Evolutionary conservation across 768 basidiomycete genomes (phyloP).

Genomic region (Tubosaeta sp.): DNA sequence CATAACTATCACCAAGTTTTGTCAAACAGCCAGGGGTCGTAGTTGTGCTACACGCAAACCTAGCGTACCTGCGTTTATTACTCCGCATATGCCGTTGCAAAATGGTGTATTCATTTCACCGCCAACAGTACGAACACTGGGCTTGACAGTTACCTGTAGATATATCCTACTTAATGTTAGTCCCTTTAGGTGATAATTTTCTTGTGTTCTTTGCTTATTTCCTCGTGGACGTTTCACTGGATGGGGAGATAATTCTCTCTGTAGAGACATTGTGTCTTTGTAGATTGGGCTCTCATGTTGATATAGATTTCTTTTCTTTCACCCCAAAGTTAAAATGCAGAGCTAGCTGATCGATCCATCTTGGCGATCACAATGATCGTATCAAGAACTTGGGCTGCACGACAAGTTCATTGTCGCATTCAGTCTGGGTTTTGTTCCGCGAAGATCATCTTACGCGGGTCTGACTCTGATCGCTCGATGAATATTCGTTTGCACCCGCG

Average conservation of each 20-base stretch:
- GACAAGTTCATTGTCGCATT: too few relatives aligned
- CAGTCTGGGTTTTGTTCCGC: too few relatives aligned
- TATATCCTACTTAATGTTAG: slow-evolving; percentile 12
- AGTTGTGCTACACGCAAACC: slow-evolving; percentile 5
- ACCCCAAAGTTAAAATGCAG: too few relatives aligned
- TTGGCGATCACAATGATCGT: too few relatives aligned
- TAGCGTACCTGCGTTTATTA: slow-evolving; percentile 7
- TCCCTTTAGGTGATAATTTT: background rate
- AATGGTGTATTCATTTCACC: slow-evolving; percentile 12
- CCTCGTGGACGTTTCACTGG: background rate
- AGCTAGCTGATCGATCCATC: too few relatives aligned
- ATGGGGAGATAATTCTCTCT: background rate
- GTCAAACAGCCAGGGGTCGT: background rate
- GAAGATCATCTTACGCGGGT: too few relatives aligned
- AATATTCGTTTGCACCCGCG: too few relatives aligned
- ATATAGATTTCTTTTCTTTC: background rate
- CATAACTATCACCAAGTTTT: slow-evolving; percentile 11
- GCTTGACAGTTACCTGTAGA: slow-evolving; percentile 10
- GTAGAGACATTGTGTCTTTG: background rate
- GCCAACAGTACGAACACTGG: background rate
- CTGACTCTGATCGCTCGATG: too few relatives aligned
- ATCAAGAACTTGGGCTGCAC: too few relatives aligned
- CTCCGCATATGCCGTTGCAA: slow-evolving; percentile 7
- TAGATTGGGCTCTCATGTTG: background rate
- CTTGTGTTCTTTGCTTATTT: background rate